Percentiles rank a stretch among this genome's conserved stretches.
These are phyloP conservation scores for Phaeotremella fagi DNA, from an alignment of 768 basidiomycete species.

Conservation along the genomic window DNA sequence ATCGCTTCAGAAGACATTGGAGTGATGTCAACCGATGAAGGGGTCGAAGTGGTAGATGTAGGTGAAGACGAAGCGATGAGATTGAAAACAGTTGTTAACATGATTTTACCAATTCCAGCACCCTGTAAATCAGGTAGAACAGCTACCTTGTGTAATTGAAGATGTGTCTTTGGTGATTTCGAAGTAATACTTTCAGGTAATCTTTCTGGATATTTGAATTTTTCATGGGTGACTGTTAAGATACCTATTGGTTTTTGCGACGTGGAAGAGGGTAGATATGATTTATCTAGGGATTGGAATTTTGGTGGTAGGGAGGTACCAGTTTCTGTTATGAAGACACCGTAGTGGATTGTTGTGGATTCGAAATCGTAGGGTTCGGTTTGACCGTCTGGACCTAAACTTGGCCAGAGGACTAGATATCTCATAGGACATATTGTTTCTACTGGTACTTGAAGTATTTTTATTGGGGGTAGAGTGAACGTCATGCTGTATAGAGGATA, in stretches of 20 bases:
- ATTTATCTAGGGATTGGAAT: background rate
- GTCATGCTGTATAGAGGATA: too few relatives aligned
- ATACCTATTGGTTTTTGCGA: conserved; percentile 9
- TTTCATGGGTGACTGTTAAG: conserved; percentile 15
- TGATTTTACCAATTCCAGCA: conserved; percentile 13
- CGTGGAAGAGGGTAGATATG: conserved; percentile 2
- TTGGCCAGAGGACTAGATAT: conserved; percentile 21
- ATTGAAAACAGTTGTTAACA: conserved; percentile 4
- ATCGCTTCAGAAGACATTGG: background rate
- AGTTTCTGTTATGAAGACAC: conserved; percentile 11
- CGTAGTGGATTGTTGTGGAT: conserved; percentile 20
- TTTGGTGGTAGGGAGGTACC: background rate
- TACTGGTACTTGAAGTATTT: too few relatives aligned
- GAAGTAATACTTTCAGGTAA: background rate
- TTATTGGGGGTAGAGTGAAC: too few relatives aligned
- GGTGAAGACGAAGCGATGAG: background rate
- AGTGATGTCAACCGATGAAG: background rate
- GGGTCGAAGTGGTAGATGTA: background rate
- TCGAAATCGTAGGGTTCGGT: conserved; percentile 13
- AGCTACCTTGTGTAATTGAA: conserved; percentile 32
- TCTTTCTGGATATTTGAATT: background rate
- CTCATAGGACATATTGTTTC: too few relatives aligned
- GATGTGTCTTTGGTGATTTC: background rate
- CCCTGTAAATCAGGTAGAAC: conserved; percentile 16
- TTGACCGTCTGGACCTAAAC: conserved; percentile 9